Evolutionary conservation across 805 yeast genomes (phyloP).

Genomic region (Zygosaccharomyces pseudorouxii): DNA sequence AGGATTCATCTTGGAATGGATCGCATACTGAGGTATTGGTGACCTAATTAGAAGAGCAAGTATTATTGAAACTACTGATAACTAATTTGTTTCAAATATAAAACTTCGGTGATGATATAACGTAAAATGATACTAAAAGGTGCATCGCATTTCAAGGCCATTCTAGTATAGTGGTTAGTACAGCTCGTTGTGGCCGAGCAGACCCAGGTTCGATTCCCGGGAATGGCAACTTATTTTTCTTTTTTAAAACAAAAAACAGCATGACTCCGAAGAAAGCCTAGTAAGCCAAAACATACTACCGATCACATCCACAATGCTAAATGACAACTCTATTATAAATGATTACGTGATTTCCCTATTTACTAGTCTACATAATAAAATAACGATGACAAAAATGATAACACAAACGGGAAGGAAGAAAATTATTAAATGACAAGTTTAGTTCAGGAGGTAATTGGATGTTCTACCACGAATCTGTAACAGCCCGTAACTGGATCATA

Average conservation of each 20-base stretch:
- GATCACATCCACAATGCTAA: neutral
- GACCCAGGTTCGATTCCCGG: slow-evolving; percentile 74
- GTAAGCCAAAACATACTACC: too few species aligned
- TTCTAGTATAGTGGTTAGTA: slow-evolving; percentile 63
- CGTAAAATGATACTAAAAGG: too few species aligned
- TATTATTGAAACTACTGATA: too few species aligned
- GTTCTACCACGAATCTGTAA: slow-evolving; percentile 53
- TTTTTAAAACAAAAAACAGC: too few species aligned
- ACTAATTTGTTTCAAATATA: neutral
- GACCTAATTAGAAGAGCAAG: too few species aligned
- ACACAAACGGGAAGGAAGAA: slow-evolving; percentile 2
- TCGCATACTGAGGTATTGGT: too few species aligned
- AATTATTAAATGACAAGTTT: neutral
- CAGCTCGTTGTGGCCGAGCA: slow-evolving; percentile 71
- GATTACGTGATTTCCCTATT: neutral
- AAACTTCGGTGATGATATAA: too few species aligned
- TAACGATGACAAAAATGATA: neutral
- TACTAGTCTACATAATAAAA: neutral
- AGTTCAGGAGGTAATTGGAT: slow-evolving; percentile 13
- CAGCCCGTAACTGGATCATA: slow-evolving; percentile 75
- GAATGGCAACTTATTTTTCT: slow-evolving; percentile 48
- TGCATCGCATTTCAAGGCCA: too few species aligned
- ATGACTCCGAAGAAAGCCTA: too few species aligned
- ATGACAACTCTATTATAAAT: neutral
- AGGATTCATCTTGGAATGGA: too few species aligned